Percentiles rank a stretch among this genome's conserved stretches.
Evolutionary conservation across 495 filamentous ascomycete species (phyloP).

Genomic region (Aspergillus bridgeri): DNA sequence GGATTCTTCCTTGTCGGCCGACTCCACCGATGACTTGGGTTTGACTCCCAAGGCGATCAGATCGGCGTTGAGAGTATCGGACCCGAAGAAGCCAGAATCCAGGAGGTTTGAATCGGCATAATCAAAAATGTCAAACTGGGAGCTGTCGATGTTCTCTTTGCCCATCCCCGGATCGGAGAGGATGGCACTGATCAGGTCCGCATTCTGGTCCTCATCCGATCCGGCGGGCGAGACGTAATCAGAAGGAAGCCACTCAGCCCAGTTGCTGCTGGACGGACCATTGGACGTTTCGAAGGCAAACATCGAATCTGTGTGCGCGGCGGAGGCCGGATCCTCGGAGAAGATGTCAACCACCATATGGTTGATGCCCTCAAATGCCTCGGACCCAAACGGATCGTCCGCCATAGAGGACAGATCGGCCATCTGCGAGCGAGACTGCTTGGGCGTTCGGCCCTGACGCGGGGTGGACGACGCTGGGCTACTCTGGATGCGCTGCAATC

Average conservation of each 20-base stretch:
- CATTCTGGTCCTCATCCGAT: slow-evolving; percentile 23
- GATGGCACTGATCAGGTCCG: slow-evolving; percentile 38
- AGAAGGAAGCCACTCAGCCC: slow-evolving; percentile 39
- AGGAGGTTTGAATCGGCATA: slow-evolving; percentile 26
- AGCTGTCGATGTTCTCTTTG: slow-evolving; percentile 26
- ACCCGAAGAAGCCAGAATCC: slow-evolving; percentile 43
- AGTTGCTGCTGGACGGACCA: slow-evolving; percentile 23
- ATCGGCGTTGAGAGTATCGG: slow-evolving; percentile 32
- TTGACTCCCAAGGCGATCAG: slow-evolving; percentile 21
- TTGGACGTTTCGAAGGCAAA: slow-evolving; percentile 25
- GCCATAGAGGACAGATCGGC: slow-evolving; percentile 20
- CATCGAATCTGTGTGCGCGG: slow-evolving; percentile 20
- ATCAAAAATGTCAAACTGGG: slow-evolving; percentile 31
- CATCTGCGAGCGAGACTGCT: slow-evolving; percentile 21
- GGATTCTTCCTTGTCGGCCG: slow-evolving; percentile 16
- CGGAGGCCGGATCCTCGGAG: slow-evolving; percentile 22
- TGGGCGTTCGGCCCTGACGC: slow-evolving; percentile 25
- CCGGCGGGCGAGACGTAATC: slow-evolving; percentile 35
- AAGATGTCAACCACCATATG: slow-evolving; percentile 44
- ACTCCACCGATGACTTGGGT: slow-evolving; percentile 16
- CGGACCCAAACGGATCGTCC: slow-evolving; percentile 23
- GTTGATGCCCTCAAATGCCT: slow-evolving; percentile 31
- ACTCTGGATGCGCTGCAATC: slow-evolving; percentile 35
- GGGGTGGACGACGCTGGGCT: slow-evolving; percentile 17
- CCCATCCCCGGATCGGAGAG: slow-evolving; percentile 36